Percentiles rank a stretch among this genome's conserved stretches.
phyloP scores from a whole-genome alignment of 2,329 filamentous ascomycete species.

The Xylariaceae sp. region DNA sequence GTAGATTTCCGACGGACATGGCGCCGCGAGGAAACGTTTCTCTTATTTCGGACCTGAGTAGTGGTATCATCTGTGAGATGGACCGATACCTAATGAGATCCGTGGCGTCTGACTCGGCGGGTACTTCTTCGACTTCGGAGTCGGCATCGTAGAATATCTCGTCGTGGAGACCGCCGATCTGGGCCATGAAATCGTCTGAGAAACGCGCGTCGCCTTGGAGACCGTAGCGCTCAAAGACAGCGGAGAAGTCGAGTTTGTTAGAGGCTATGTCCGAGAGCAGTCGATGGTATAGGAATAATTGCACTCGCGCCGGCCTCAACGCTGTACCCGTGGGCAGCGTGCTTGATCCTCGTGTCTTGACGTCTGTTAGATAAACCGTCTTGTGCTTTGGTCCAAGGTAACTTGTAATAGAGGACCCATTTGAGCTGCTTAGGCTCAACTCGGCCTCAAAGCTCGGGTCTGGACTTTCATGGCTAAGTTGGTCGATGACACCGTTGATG shows the following conservation, averaged over 20 bases:
- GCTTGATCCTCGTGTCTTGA: conserved; percentile 73
- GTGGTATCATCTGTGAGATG: conserved; percentile 41
- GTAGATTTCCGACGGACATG: conserved; percentile 44
- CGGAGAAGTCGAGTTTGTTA: conserved; percentile 61
- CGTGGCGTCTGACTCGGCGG: conserved; percentile 19
- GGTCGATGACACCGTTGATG: conserved; percentile 85
- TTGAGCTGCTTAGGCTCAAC: conserved; percentile 38
- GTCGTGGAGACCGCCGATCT: conserved; percentile 64
- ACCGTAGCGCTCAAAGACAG: conserved; percentile 65
- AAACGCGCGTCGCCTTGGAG: conserved; percentile 62
- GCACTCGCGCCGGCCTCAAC: conserved; percentile 71
- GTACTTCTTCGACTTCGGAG: conserved; percentile 20
- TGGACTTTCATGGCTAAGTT: conserved; percentile 71
- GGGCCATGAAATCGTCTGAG: conserved; percentile 71
- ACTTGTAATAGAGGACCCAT: conserved; percentile 33
- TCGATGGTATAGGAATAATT: conserved; percentile 84
- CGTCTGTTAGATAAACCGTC: conserved; percentile 70
- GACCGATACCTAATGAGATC: conserved; percentile 44
- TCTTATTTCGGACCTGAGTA: conserved; percentile 43
- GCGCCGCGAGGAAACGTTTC: conserved; percentile 49
- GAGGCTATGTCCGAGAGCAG: conserved; percentile 72
- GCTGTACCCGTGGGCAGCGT: conserved; percentile 59
- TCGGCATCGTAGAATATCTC: conserved; percentile 53
- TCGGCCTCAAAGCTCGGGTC: conserved; percentile 63
- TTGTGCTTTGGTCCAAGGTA: conserved; percentile 34